Evolutionary conservation across 495 filamentous ascomycete genomes (phyloP).

Genomic region (Glarea lozoyensis): DNA sequence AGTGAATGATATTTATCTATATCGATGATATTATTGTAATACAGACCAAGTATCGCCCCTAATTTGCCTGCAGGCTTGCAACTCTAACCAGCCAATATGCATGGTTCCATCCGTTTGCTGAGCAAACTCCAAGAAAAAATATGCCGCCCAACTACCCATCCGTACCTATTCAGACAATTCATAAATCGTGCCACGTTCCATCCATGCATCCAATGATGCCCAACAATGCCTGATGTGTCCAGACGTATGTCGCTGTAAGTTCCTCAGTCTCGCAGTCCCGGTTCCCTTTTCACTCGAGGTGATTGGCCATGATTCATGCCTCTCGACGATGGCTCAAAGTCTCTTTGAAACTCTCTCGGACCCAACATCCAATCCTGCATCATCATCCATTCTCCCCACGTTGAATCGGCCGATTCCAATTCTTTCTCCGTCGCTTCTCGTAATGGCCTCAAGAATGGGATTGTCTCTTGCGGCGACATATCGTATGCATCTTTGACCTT

Average conservation of each 20-base stretch:
- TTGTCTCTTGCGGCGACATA: slow-evolving; percentile 65
- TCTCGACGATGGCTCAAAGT: slow-evolving; percentile 86
- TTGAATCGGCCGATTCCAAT: slow-evolving; percentile 73
- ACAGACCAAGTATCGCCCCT: too few species aligned
- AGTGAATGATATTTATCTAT: too few species aligned
- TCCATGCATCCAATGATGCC: not conserved
- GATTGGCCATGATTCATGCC: slow-evolving; percentile 46
- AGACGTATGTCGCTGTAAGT: too few species aligned
- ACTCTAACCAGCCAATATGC: too few species aligned
- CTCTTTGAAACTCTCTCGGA: slow-evolving; percentile 36
- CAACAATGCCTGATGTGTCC: not conserved
- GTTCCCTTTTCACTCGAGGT: not conserved
- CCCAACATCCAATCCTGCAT: slow-evolving; percentile 26
- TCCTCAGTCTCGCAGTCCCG: not conserved
- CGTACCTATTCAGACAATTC: too few species aligned
- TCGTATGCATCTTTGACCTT: slow-evolving; percentile 86
- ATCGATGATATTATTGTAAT: too few species aligned
- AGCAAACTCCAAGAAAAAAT: too few species aligned
- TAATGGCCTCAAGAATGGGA: slow-evolving; percentile 79
- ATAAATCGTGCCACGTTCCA: not conserved
- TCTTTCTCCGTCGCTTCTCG: slow-evolving; percentile 66
- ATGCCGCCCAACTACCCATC: too few species aligned
- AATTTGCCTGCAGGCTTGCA: too few species aligned
- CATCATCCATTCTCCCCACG: slow-evolving; percentile 39
- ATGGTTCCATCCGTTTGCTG: too few species aligned